Conservation (phyloP, 2,329 filamentous ascomycete species). For the Stemphylium lycopersici region DNA sequence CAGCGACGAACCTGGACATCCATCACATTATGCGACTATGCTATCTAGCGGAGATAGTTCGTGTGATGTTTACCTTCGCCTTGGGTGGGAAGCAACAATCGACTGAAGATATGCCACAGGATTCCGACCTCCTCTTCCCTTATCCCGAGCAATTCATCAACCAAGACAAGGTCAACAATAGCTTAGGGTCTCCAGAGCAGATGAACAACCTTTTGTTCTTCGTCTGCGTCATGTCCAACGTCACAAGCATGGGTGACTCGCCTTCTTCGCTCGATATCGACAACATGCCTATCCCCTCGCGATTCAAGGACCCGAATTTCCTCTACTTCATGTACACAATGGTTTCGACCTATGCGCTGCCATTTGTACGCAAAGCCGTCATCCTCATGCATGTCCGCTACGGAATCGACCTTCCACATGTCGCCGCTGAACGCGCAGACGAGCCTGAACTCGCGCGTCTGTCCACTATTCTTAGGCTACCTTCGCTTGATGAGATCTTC, state of each 20-base stretch:
- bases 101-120: slow-evolving; percentile 3
- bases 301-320: slow-evolving; percentile 40
- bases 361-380: slow-evolving; percentile 83
- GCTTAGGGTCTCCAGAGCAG: slow-evolving; percentile 33
- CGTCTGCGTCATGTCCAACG: slow-evolving; percentile 40
- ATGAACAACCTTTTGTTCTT: slow-evolving; percentile 41
- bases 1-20: slow-evolving; percentile 73
- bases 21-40: slow-evolving; percentile 82
- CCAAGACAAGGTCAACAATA: slow-evolving; percentile 29
- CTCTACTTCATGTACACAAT: slow-evolving; percentile 48
- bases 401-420: slow-evolving; percentile 83
- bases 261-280: slow-evolving; percentile 32
- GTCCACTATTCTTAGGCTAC: slow-evolving; percentile 75
- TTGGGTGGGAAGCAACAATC: slow-evolving; percentile 15
- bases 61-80: slow-evolving; percentile 68
- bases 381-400: slow-evolving; percentile 87
- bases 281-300: slow-evolving; percentile 29
- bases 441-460: slow-evolving; percentile 83
- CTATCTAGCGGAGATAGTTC: slow-evolving; percentile 89
- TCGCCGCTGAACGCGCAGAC: slow-evolving; percentile 61
- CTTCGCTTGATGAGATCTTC: slow-evolving; percentile 80
- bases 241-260: slow-evolving; percentile 31
- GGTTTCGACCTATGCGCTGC: slow-evolving; percentile 82
- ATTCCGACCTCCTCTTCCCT: slow-evolving; percentile 11
- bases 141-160: slow-evolving; percentile 35